phyloP scores from a whole-genome alignment of 202 grass and related monocot genomes.

The Hordeum pubiflorum region DNA sequence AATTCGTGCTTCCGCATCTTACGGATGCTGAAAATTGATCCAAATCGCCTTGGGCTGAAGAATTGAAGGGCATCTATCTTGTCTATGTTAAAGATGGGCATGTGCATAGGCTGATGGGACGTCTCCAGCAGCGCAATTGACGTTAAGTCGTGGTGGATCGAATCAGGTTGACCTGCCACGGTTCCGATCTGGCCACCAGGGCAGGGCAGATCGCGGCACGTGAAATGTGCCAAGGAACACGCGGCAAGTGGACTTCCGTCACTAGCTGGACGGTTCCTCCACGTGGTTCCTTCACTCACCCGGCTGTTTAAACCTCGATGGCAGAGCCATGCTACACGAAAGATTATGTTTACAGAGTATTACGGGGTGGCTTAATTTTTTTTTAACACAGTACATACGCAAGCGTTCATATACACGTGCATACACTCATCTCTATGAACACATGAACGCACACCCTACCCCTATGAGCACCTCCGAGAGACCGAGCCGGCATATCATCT shows the following conservation, averaged over 20 bases:
- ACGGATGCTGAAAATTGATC: not conserved
- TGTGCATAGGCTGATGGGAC: not conserved
- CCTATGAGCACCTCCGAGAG: too few species aligned
- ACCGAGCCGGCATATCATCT: too few species aligned
- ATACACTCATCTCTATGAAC: too few species aligned
- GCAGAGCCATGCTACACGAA: too few species aligned
- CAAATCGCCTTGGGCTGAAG: not conserved
- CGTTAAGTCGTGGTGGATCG: not conserved
- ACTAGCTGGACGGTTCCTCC: conserved; percentile 15
- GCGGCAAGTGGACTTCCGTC: not conserved
- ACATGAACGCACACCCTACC: too few species aligned
- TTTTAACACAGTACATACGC: too few species aligned
- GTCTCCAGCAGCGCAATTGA: not conserved
- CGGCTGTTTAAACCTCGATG: not conserved
- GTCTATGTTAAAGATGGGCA: not conserved
- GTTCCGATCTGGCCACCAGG: not conserved
- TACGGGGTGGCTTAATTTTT: too few species aligned
- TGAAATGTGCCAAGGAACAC: not conserved
- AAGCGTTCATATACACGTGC: too few species aligned
- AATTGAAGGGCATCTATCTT: not conserved
- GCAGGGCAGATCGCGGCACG: not conserved
- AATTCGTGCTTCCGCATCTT: too few species aligned
- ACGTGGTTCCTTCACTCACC: not conserved
- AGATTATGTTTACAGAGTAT: too few species aligned
- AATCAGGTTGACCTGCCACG: not conserved